Evolutionary conservation across 371 early-diverging fungal species (phyloP).

Genomic region (Saksenaea oblongispora): DNA sequence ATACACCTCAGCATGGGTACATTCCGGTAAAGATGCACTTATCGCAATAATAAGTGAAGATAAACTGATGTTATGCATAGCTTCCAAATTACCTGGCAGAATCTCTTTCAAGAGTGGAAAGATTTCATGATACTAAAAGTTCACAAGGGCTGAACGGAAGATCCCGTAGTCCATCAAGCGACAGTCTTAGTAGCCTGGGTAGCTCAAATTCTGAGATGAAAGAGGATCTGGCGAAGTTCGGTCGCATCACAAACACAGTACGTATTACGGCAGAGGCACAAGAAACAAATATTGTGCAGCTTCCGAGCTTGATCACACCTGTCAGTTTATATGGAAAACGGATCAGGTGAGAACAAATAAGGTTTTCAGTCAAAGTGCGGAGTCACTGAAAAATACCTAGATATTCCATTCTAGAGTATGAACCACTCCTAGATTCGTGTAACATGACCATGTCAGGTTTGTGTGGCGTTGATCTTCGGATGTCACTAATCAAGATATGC

Average conservation of each 20-base stretch:
- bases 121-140: constrained; percentile 85
- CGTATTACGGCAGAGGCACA: constrained; percentile 22
- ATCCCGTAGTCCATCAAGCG: constrained; percentile 29
- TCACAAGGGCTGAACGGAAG: constrained; percentile 8
- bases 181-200: constrained; percentile 30
- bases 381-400: constrained; percentile 19
- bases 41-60: too few relatives aligned
- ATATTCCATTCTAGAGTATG: constrained; percentile 92
- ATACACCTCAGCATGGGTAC: constrained; percentile 75
- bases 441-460: constrained; percentile 90
- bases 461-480: not conserved
- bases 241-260: constrained; percentile 36
- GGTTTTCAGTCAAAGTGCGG: constrained; percentile 6
- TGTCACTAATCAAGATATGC: not conserved
- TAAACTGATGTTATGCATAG: constrained; percentile 15
- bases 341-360: constrained; percentile 58
- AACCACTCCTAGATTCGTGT: constrained; percentile 90
- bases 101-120: constrained; percentile 69
- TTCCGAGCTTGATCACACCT: constrained; percentile 88
- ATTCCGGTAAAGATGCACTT: constrained; percentile 55
- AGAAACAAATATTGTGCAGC: constrained; percentile 20
- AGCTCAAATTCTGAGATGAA: constrained; percentile 8
- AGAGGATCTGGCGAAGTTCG: constrained; percentile 14
- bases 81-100: constrained; percentile 75
- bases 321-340: constrained; percentile 90